Conservation (phyloP, 805 yeast species). For the Lipomyces kockii region DNA sequence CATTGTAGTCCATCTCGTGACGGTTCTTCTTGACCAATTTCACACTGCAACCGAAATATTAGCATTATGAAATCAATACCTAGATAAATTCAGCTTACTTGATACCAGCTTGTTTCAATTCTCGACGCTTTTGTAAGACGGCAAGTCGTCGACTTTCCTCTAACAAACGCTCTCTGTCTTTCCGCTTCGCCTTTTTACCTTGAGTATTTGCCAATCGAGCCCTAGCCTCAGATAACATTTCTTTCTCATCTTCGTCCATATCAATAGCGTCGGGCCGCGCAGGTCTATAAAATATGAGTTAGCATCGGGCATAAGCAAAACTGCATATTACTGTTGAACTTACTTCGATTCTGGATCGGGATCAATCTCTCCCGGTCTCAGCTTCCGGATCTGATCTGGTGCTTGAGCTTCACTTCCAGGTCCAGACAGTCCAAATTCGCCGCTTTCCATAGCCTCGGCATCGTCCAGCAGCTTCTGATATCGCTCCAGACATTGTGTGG, state of each 20-base stretch:
- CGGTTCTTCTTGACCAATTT: conserved; percentile 53
- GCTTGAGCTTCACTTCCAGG: conserved; percentile 59
- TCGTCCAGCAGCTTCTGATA: conserved; percentile 73
- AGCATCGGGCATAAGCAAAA: background rate
- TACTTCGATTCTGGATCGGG: conserved; percentile 69
- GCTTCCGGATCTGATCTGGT: conserved; percentile 43
- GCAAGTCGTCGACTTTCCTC: conserved; percentile 80
- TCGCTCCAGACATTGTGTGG: conserved; percentile 82
- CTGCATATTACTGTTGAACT: background rate
- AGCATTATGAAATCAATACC: conserved; percentile 52
- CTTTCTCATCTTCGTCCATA: conserved; percentile 84
- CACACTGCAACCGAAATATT: conserved; percentile 26
- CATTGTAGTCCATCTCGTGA: conserved; percentile 77
- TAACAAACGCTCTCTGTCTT: conserved; percentile 80
- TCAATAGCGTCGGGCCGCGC: conserved; percentile 82
- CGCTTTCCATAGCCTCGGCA: conserved; percentile 48
- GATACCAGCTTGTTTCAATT: conserved; percentile 75
- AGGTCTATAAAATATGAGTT: conserved; percentile 45
- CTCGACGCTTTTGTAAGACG: conserved; percentile 76
- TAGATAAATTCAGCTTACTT: conserved; percentile 17
- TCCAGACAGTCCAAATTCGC: conserved; percentile 52
- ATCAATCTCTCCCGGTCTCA: conserved; percentile 62
- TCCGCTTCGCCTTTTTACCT: conserved; percentile 92
- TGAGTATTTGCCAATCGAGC: conserved; percentile 90
- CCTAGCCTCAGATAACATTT: conserved; percentile 92